phyloP scores from a whole-genome alignment of 192 early-diverging fungal genomes.

The Obelidium mucronatum region DNA sequence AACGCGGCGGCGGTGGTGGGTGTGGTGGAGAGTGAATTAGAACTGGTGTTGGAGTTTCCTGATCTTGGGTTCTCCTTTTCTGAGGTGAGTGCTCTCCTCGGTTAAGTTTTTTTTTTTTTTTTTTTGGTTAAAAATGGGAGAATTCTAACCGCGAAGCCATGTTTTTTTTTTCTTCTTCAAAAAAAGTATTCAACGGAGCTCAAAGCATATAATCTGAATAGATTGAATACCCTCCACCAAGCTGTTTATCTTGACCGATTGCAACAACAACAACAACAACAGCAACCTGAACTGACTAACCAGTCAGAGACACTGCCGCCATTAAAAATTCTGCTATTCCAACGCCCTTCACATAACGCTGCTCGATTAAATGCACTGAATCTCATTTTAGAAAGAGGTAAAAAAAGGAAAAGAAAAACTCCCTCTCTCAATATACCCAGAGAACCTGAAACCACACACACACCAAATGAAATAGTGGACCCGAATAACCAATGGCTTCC shows the following conservation, averaged over 20 bases:
- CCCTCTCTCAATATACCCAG: too few species aligned
- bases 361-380: background rate
- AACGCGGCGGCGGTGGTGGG: too few species aligned
- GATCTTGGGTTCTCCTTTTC: constrained; percentile 20
- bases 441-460: too few species aligned
- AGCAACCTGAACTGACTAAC: background rate
- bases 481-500: constrained; percentile 10
- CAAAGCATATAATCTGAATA: constrained; percentile 13
- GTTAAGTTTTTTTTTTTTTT: background rate
- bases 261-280: too few species aligned
- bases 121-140: background rate
- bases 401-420: too few species aligned
- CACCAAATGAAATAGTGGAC: too few species aligned
- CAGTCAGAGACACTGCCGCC: background rate
- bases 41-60: constrained; percentile 12
- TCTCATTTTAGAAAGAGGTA: background rate
- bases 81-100: background rate
- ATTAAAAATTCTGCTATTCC: background rate
- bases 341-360: background rate
- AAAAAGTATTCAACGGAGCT: background rate
- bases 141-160: too few species aligned
- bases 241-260: background rate
- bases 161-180: background rate
- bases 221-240: constrained; percentile 11
- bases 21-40: background rate